Evolutionary conservation across 2,329 filamentous ascomycete species (phyloP).

Genomic region (Nemania sp.): DNA sequence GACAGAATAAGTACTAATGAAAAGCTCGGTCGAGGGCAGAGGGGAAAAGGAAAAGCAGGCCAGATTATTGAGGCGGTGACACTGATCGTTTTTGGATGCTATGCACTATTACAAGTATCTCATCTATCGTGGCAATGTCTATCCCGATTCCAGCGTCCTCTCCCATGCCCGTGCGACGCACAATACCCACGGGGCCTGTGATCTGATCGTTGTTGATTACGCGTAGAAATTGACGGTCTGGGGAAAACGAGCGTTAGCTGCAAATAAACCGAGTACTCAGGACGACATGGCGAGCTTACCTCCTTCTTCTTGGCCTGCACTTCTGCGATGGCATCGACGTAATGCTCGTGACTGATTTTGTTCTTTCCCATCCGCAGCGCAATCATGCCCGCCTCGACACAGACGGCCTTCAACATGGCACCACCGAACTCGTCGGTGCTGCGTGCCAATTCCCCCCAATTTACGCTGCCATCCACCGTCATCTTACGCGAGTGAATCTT

Average conservation of each 20-base stretch:
- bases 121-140: conserved; percentile 32
- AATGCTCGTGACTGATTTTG: conserved; percentile 98
- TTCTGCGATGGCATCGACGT: conserved; percentile 96
- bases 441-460: conserved; percentile 93
- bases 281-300: conserved; percentile 47
- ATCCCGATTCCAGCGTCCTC: conserved; percentile 24
- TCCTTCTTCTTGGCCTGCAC: conserved; percentile 97
- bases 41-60: not conserved
- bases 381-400: conserved; percentile 99
- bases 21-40: not conserved
- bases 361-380: conserved; percentile 90
- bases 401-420: conserved; percentile 97
- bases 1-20: not conserved
- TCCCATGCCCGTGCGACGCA: conserved; percentile 9
- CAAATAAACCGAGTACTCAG: not conserved
- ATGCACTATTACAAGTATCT: conserved; percentile 35
- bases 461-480: conserved; percentile 90
- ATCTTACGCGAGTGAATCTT: conserved; percentile 98
- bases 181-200: too few species aligned
- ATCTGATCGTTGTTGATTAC: conserved; percentile 33
- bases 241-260: conserved; percentile 33
- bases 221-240: conserved; percentile 60
- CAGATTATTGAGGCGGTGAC: not conserved
- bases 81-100: conserved; percentile 13
- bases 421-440: conserved; percentile 99